Evolutionary conservation across 345 rosid genomes (phyloP).

Genomic region (Durio zibethinus): DNA sequence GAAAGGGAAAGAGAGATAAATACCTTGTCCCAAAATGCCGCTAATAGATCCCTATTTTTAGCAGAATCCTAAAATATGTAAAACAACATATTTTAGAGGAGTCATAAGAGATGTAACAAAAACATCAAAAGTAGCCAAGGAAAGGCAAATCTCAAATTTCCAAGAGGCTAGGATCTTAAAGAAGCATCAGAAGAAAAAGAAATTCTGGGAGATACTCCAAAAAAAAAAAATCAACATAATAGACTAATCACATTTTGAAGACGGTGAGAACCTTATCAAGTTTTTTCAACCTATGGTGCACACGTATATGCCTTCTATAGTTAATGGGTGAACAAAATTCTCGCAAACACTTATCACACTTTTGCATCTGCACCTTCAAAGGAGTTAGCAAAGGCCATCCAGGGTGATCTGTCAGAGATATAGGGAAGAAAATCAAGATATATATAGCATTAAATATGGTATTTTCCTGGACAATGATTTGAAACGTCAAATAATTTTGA

Average conservation of each 20-base stretch:
- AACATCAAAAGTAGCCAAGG: not conserved
- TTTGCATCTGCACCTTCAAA: slow-evolving; percentile 83
- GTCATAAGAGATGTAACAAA: not conserved
- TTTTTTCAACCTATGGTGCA: slow-evolving; percentile 78
- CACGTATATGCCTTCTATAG: slow-evolving; percentile 81
- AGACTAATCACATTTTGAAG: slow-evolving; percentile 2
- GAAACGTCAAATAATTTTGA: not conserved
- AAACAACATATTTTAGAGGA: slow-evolving; percentile 18
- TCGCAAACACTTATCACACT: slow-evolving; percentile 81
- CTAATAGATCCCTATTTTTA: slow-evolving; percentile 68
- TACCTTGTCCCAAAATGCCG: slow-evolving; percentile 89
- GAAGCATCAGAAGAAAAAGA: not conserved
- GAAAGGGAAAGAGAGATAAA: not conserved
- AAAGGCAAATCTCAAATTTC: not conserved
- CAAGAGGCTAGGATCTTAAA: not conserved
- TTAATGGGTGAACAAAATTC: slow-evolving; percentile 90
- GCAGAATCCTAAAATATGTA: slow-evolving; percentile 56
- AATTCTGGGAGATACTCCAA: not conserved
- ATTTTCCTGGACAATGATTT: not conserved
- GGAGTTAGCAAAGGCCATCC: slow-evolving; percentile 95
- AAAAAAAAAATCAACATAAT: not conserved
- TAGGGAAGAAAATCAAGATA: slow-evolving; percentile 21
- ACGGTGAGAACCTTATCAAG: slow-evolving; percentile 63
- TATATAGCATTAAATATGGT: not conserved
- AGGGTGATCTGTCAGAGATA: slow-evolving; percentile 46